Conservation (phyloP, 345 rosid genomes). For the Populus nigra region DNA sequence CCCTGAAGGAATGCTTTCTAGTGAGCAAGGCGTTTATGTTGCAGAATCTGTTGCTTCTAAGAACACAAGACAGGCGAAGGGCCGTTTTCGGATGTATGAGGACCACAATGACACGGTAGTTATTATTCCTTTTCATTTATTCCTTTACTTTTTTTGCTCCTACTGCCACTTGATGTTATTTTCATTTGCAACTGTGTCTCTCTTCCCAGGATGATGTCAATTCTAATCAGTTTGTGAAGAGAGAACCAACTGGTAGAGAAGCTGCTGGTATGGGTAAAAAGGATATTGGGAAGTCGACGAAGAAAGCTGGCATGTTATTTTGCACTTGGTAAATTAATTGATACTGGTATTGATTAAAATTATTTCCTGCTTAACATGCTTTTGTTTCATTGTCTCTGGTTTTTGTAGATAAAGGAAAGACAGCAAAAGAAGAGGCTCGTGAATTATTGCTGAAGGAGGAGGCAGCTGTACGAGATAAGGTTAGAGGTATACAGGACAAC, state of each 20-base stretch:
- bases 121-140: background rate
- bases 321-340: constrained; percentile 4
- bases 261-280: constrained; percentile 52
- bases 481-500: constrained; percentile 54
- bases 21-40: constrained; percentile 84
- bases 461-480: constrained; percentile 67
- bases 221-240: constrained; percentile 57
- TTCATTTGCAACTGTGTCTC: background rate
- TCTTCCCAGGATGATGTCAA: constrained; percentile 38
- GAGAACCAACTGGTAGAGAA: constrained; percentile 61
- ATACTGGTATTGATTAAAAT: background rate
- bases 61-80: constrained; percentile 63
- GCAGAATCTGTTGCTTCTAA: constrained; percentile 67
- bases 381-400: constrained; percentile 15
- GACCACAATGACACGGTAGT: constrained; percentile 44
- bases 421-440: constrained; percentile 93
- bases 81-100: constrained; percentile 49
- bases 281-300: constrained; percentile 57
- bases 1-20: constrained; percentile 88
- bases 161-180: background rate
- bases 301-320: constrained; percentile 62
- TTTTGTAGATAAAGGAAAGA: constrained; percentile 74
- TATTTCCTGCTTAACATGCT: background rate
- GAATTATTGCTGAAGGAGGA: constrained; percentile 90
- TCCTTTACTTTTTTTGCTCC: background rate